These are phyloP conservation scores for Papiliotrema fonsecae DNA, from an alignment of 1,284 basidiomycete genomes.

Conservation along the genomic window DNA sequence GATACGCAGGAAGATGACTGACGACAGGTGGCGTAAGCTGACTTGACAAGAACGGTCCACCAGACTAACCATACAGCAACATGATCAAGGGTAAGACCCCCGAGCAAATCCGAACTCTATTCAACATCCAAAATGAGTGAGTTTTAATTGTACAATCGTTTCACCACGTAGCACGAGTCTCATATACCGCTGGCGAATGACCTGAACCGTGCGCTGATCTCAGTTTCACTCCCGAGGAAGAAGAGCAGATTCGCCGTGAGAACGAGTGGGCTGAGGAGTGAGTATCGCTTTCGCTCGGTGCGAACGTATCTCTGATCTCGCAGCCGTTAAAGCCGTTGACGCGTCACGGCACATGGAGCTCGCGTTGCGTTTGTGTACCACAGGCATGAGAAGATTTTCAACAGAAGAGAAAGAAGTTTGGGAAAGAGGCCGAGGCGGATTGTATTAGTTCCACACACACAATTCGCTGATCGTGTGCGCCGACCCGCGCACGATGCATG, in stretches of 20 bases:
- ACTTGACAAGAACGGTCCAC: background rate
- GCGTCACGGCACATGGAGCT: background rate
- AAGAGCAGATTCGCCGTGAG: slow-evolving; percentile 99
- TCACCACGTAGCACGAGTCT: no score
- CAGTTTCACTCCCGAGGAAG: slow-evolving; percentile 93
- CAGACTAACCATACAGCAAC: slow-evolving; percentile 58
- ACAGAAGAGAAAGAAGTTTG: no score
- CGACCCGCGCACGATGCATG: no score
- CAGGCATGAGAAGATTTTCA: no score
- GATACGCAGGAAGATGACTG: no score
- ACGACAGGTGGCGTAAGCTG: slow-evolving; percentile 8
- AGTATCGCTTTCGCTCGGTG: slow-evolving; percentile 13
- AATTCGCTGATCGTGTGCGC: no score
- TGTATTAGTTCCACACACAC: no score
- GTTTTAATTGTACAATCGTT: slow-evolving; percentile 2
- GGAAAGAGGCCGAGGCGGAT: no score
- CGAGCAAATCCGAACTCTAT: slow-evolving; percentile 78
- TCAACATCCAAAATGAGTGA: slow-evolving; percentile 91
- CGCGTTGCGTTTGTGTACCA: no score
- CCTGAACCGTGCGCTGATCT: slow-evolving; percentile 11
- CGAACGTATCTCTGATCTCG: background rate
- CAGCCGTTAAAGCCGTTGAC: background rate
- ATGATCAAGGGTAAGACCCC: slow-evolving; percentile 93
- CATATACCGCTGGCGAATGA: no score
- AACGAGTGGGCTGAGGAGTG: slow-evolving; percentile 65